A percentile compares a stretch with the other conserved stretches of the same genome.
Conservation (phyloP, 805 yeast genomes). For the Huiozyma sinensis region DNA sequence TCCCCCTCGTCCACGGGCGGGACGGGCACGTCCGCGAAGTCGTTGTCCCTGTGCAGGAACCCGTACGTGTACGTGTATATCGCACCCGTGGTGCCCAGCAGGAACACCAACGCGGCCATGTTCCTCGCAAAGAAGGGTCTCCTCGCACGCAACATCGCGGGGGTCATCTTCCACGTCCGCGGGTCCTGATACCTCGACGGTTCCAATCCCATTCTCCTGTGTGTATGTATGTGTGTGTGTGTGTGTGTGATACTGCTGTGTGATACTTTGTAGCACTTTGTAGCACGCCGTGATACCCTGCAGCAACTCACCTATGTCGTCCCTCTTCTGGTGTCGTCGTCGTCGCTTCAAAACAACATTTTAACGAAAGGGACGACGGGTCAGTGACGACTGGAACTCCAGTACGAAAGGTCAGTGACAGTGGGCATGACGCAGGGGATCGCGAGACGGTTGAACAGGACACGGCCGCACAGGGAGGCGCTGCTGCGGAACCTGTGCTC, state of each 20-base stretch:
- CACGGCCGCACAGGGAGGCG: conserved; percentile 42
- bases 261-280: too few species aligned
- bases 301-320: neutral
- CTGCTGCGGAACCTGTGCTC: conserved; percentile 56
- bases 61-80: conserved; percentile 58
- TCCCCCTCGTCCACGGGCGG: conserved; percentile 84
- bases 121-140: conserved; percentile 76
- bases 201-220: conserved; percentile 16
- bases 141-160: conserved; percentile 86
- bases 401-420: too few species aligned
- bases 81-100: conserved; percentile 56
- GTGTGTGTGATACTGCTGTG: neutral
- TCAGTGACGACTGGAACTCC: too few species aligned
- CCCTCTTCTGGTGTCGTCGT: neutral
- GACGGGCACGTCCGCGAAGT: conserved; percentile 83
- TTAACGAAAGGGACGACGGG: too few species aligned
- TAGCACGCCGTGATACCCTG: too few species aligned
- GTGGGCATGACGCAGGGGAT: conserved; percentile 22
- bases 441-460: conserved; percentile 29
- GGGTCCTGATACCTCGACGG: conserved; percentile 49
- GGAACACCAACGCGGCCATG: conserved; percentile 46
- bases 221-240: neutral
- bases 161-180: conserved; percentile 76
- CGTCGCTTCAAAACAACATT: neutral
- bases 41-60: conserved; percentile 56